Percentiles rank a stretch among this genome's conserved stretches.
phyloP scores from a whole-genome alignment of 2,329 filamentous ascomycete species.

The Xylaria sp. region DNA sequence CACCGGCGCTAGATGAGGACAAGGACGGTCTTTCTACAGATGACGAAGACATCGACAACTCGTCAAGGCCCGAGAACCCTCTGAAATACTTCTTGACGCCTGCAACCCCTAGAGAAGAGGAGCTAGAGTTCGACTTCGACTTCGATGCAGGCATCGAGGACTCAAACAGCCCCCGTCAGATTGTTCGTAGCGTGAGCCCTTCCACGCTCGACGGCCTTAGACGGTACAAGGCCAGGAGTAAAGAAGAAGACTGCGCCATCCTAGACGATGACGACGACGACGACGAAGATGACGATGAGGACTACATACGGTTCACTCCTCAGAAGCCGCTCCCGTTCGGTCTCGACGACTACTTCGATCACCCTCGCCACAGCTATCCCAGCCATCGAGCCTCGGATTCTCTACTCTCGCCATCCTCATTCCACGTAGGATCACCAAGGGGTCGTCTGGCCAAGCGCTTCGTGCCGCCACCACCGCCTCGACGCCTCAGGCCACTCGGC shows the following conservation, averaged over 20 bases:
- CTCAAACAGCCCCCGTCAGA: conserved; percentile 55
- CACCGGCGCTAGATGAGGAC: conserved; percentile 55
- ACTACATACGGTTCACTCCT: conserved; percentile 62
- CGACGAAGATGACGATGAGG: conserved; percentile 50
- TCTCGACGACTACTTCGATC: conserved; percentile 56
- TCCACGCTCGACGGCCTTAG: conserved; percentile 64
- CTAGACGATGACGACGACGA: conserved; percentile 54
- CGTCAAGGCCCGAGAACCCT: conserved; percentile 61
- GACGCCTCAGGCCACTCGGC: conserved; percentile 48
- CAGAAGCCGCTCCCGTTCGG: conserved; percentile 55
- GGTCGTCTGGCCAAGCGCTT: conserved; percentile 46
- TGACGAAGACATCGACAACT: conserved; percentile 53
- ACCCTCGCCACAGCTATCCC: conserved; percentile 48
- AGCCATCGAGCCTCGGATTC: conserved; percentile 47
- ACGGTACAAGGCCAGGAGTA: conserved; percentile 54
- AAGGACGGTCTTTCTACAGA: conserved; percentile 56
- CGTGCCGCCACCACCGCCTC: conserved; percentile 48
- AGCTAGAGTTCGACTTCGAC: conserved; percentile 58
- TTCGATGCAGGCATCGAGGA: conserved; percentile 69
- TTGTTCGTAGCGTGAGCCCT: conserved; percentile 66
- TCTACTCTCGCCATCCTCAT: conserved; percentile 49
- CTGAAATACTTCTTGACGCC: conserved; percentile 66
- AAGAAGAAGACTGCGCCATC: conserved; percentile 57
- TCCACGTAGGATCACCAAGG: conserved; percentile 48
- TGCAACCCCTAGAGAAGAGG: conserved; percentile 57